A percentile compares a stretch with the other conserved stretches of the same genome.
phyloP scores from a whole-genome alignment of 176 grass and related monocot genomes.

The Eragrostis curvula region DNA sequence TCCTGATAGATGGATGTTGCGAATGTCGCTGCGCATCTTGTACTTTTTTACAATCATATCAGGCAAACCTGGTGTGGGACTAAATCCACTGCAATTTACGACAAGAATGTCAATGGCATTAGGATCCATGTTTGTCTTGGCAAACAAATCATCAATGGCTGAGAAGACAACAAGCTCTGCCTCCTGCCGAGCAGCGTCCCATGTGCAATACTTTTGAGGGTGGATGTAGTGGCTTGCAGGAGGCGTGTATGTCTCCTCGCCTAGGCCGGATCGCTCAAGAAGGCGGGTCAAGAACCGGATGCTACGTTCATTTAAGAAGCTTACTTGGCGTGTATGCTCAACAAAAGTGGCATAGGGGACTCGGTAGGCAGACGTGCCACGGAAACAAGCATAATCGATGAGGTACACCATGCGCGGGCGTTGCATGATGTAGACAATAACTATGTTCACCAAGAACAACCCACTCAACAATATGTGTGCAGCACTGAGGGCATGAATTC shows the following conservation, averaged over 20 bases:
- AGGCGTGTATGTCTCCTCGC: slow-evolving; percentile 6
- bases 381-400: slow-evolving; percentile 51
- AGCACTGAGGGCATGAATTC: background rate
- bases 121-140: slow-evolving; percentile 18
- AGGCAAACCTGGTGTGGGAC: slow-evolving; percentile 34
- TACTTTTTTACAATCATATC: slow-evolving; percentile 45
- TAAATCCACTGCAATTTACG: slow-evolving; percentile 46
- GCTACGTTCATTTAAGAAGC: background rate
- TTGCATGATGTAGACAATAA: too few species aligned
- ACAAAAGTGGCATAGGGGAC: slow-evolving; percentile 4
- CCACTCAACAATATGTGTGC: background rate
- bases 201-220: background rate
- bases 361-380: background rate
- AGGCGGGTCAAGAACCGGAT: slow-evolving; percentile 35
- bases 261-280: slow-evolving; percentile 35
- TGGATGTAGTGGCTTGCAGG: background rate
- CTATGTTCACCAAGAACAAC: background rate
- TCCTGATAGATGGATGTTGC: slow-evolving; percentile 39
- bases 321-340: slow-evolving; percentile 9
- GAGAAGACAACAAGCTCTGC: slow-evolving; percentile 40
- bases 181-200: slow-evolving; percentile 6
- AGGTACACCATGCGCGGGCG: slow-evolving; percentile 33
- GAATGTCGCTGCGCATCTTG: slow-evolving; percentile 41
- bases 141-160: slow-evolving; percentile 37
- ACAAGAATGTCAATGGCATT: slow-evolving; percentile 39